A percentile compares a stretch with the other conserved stretches of the same genome.
Conservation (phyloP, 1,284 basidiomycete species). For the Rugosomyces carneus region DNA sequence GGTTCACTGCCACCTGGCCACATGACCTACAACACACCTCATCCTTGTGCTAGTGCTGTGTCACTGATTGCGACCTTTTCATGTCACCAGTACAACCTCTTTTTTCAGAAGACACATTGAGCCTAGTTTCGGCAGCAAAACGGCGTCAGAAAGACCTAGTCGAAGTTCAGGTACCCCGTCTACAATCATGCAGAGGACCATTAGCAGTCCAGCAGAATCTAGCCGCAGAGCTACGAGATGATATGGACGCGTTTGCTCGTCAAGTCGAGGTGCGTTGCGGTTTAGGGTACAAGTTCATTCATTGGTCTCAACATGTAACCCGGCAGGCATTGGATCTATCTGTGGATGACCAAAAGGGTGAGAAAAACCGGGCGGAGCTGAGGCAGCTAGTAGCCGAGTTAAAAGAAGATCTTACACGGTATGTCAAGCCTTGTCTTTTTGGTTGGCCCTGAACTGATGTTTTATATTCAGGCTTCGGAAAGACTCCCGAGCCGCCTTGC, state of each 20-base stretch:
- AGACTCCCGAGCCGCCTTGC: constrained; percentile 58
- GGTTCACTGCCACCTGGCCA: not conserved
- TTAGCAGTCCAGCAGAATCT: constrained; percentile 64
- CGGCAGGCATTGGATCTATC: constrained; percentile 55
- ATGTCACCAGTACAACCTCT: constrained; percentile 61
- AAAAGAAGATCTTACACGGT: constrained; percentile 44
- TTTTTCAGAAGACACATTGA: constrained; percentile 43
- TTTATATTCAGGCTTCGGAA: constrained; percentile 45
- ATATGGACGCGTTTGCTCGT: constrained; percentile 55
- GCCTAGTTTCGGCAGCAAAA: constrained; percentile 45
- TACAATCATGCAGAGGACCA: constrained; percentile 62
- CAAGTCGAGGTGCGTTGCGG: constrained; percentile 60
- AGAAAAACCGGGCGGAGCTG: constrained; percentile 47
- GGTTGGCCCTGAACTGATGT: constrained; percentile 5
- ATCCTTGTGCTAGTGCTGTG: not conserved
- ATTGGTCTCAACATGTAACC: not conserved
- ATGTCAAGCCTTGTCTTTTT: constrained; percentile 18
- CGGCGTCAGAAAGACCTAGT: constrained; percentile 59
- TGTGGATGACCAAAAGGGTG: constrained; percentile 61
- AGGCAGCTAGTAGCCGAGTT: constrained; percentile 45
- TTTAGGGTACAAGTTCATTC: not conserved
- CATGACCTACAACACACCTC: not conserved
- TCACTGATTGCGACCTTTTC: not conserved
- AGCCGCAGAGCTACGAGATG: constrained; percentile 69
- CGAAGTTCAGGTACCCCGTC: constrained; percentile 69